These are phyloP conservation scores for Turnera subulata DNA, from an alignment of 345 rosid species.

Conservation along the genomic window DNA sequence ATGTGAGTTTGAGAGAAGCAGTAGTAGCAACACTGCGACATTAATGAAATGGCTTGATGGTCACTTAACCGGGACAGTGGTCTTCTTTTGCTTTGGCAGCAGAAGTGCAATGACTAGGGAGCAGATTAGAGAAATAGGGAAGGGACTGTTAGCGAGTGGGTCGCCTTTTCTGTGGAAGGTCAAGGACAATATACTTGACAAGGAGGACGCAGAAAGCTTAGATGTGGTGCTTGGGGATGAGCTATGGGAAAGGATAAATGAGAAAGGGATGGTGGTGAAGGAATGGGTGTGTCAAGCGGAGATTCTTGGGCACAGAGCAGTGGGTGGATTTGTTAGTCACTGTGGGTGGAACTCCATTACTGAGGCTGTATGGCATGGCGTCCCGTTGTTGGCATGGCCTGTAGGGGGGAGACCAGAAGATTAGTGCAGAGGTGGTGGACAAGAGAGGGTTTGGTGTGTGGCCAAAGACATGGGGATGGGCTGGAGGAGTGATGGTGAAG, in stretches of 20 bases:
- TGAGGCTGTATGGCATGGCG: constrained; percentile 9
- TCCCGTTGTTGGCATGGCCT: constrained; percentile 15
- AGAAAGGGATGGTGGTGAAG: constrained; percentile 2
- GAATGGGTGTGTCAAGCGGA: constrained; percentile 6
- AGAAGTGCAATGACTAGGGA: constrained; percentile 5
- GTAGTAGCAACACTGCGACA: not conserved
- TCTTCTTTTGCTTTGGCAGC: constrained; percentile 12
- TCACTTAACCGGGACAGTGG: constrained; percentile 1
- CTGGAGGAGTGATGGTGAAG: not conserved
- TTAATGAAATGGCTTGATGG: constrained; percentile 8
- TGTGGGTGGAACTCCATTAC: constrained; percentile 13
- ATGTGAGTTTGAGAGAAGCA: not conserved
- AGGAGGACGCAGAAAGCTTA: constrained; percentile 5
- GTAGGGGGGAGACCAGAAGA: constrained; percentile 12
- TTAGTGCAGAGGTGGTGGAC: constrained; percentile 6
- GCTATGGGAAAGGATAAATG: not conserved
- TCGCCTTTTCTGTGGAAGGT: constrained; percentile 6
- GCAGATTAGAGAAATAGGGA: constrained; percentile 9
- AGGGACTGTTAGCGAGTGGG: constrained; percentile 3
- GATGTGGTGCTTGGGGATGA: not conserved
- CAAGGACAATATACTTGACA: constrained; percentile 1
- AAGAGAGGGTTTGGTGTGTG: constrained; percentile 1
- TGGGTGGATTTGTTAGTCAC: constrained; percentile 3
- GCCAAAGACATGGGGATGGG: not conserved
- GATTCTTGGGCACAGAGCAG: not conserved